Evolutionary conservation across 345 rosid genomes (phyloP).

Genomic region (Theobroma cacao): DNA sequence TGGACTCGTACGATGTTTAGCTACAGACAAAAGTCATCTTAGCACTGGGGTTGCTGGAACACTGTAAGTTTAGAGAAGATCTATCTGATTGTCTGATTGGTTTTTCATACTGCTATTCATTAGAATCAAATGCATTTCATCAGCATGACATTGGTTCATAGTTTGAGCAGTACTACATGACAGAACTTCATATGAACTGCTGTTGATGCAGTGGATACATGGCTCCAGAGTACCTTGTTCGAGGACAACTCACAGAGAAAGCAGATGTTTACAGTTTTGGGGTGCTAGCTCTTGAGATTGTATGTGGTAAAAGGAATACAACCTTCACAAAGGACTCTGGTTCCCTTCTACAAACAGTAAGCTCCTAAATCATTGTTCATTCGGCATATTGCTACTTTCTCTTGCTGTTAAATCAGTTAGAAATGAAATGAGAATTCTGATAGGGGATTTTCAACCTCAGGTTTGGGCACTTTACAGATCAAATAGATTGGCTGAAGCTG

Average conservation of each 20-base stretch:
- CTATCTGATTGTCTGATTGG: background rate
- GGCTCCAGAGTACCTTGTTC: slow-evolving; percentile 56
- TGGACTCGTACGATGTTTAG: slow-evolving; percentile 48
- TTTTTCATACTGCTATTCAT: background rate
- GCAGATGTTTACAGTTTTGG: slow-evolving; percentile 59
- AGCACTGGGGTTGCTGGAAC: slow-evolving; percentile 63
- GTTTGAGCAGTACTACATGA: background rate
- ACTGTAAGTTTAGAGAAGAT: slow-evolving; percentile 27
- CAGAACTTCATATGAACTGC: background rate
- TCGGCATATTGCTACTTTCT: background rate
- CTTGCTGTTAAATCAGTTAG: background rate
- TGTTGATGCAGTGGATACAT: slow-evolving; percentile 47
- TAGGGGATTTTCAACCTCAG: slow-evolving; percentile 21
- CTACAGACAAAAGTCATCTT: slow-evolving; percentile 44
- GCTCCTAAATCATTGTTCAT: background rate
- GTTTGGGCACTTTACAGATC: slow-evolving; percentile 46
- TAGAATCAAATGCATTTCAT: background rate
- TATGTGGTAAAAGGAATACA: slow-evolving; percentile 38
- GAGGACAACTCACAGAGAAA: slow-evolving; percentile 52
- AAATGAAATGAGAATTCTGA: background rate
- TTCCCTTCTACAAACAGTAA: slow-evolving; percentile 43
- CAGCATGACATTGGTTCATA: background rate
- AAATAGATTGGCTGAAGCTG: slow-evolving; percentile 34
- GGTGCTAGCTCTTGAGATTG: slow-evolving; percentile 44
- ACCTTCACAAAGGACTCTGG: slow-evolving; percentile 27